These are phyloP conservation scores for Priceomyces carsonii DNA, from an alignment of 805 yeast genomes.

Conservation along the genomic window DNA sequence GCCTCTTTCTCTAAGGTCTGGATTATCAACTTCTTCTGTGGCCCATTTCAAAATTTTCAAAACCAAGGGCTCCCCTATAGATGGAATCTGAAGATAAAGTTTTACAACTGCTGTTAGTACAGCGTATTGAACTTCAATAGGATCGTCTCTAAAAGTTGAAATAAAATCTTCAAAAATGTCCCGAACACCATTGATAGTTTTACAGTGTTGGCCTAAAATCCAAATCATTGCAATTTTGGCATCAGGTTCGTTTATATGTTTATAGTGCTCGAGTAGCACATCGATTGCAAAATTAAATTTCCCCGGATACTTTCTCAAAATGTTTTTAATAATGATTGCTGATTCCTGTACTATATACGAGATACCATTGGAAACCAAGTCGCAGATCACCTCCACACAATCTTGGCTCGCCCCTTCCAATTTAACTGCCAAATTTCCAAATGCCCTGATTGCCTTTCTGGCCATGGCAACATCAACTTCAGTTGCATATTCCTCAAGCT, in stretches of 20 bases:
- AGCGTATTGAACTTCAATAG: slow-evolving; percentile 72
- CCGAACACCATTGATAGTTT: slow-evolving; percentile 40
- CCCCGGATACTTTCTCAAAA: slow-evolving; percentile 73
- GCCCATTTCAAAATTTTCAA: slow-evolving; percentile 62
- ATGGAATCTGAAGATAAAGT: slow-evolving; percentile 58
- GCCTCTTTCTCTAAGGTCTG: slow-evolving; percentile 86
- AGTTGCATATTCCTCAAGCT: slow-evolving; percentile 81
- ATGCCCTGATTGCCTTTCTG: slow-evolving; percentile 82
- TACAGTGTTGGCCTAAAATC: slow-evolving; percentile 77
- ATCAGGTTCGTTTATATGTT: slow-evolving; percentile 68
- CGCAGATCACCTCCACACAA: slow-evolving; percentile 64
- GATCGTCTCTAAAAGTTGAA: slow-evolving; percentile 57
- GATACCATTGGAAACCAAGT: slow-evolving; percentile 61
- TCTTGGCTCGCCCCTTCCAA: slow-evolving; percentile 58
- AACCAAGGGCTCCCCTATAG: slow-evolving; percentile 55
- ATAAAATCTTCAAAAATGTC: slow-evolving; percentile 44
- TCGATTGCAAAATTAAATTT: slow-evolving; percentile 39
- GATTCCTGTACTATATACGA: slow-evolving; percentile 81
- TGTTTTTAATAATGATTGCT: slow-evolving; percentile 71
- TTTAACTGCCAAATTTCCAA: slow-evolving; percentile 86
- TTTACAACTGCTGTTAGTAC: slow-evolving; percentile 74
- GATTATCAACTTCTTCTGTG: slow-evolving; percentile 74
- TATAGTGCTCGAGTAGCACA: slow-evolving; percentile 31
- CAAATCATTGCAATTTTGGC: slow-evolving; percentile 78
- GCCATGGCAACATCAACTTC: slow-evolving; percentile 87